Evolutionary conservation across 306 rosid species (phyloP).

Genomic region (Fragaria ananassa): DNA sequence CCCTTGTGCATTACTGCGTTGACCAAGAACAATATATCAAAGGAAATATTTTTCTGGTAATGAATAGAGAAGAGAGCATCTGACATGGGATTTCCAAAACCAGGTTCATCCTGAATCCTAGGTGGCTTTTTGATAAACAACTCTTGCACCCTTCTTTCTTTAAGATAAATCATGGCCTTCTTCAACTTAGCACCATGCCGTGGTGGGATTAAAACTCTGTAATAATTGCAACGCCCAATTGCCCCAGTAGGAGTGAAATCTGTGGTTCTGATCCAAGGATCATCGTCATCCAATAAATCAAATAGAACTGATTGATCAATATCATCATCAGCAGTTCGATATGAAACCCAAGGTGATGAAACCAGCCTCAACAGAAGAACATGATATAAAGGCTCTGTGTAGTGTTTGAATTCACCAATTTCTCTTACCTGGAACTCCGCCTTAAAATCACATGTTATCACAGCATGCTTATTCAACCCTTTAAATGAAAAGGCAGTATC

Average conservation of each 20-base stretch:
- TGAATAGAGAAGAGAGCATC: constrained; percentile 60
- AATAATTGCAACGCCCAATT: constrained; percentile 68
- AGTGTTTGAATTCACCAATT: constrained; percentile 49
- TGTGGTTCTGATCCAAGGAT: constrained; percentile 89
- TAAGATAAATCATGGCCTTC: constrained; percentile 52
- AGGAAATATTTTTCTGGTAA: constrained; percentile 37
- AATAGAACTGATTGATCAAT: constrained; percentile 50
- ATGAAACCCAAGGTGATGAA: constrained; percentile 68
- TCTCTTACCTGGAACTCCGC: constrained; percentile 70
- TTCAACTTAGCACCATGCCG: constrained; percentile 57
- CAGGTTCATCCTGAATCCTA: constrained; percentile 53
- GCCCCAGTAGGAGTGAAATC: constrained; percentile 91
- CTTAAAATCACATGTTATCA: constrained; percentile 74
- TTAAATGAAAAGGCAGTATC: constrained; percentile 61
- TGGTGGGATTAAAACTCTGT: constrained; percentile 69
- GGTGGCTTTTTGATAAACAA: constrained; percentile 30
- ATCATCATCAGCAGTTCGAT: constrained; percentile 85
- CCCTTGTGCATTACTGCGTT: constrained; percentile 74
- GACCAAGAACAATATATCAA: constrained; percentile 64
- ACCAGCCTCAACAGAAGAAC: constrained; percentile 58
- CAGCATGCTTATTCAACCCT: constrained; percentile 27
- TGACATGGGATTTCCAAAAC: constrained; percentile 44
- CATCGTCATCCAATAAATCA: constrained; percentile 80
- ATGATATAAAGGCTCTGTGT: constrained; percentile 39
- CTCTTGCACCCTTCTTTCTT: constrained; percentile 44